Evolutionary conservation across 78 protist genomes (phyloP).

Genomic region (Dictyostelium firmibasis): DNA sequence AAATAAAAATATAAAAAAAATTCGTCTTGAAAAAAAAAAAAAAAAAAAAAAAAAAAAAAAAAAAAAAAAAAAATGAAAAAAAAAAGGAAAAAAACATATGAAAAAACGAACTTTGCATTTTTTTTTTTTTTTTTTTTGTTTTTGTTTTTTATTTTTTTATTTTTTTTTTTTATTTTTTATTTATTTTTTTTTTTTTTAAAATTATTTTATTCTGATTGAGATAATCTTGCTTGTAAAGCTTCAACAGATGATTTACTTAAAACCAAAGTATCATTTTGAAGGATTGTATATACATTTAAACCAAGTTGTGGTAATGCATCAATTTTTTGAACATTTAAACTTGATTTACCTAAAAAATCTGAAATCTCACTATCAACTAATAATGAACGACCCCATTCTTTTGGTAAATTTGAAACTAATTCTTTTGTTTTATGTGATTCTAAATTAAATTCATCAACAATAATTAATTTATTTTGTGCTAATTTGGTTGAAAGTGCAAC

Average conservation of each 20-base stretch:
- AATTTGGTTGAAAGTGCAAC: constrained; percentile 55
- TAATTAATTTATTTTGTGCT: constrained; percentile 47
- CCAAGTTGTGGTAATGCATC: constrained; percentile 45
- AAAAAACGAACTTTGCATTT: background rate
- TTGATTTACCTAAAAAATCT: background rate
- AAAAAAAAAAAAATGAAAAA: background rate
- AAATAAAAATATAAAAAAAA: no score
- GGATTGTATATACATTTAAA: constrained; percentile 54
- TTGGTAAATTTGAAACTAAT: constrained; percentile 12
- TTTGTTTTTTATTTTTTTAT: no score
- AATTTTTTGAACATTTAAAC: constrained; percentile 15
- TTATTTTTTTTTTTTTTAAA: background rate
- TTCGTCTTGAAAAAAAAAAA: background rate
- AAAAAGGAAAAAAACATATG: background rate
- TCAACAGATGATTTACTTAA: constrained; percentile 15
- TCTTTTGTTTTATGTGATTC: constrained; percentile 62
- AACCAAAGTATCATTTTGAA: constrained; percentile 54
- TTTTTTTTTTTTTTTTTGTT: no score
- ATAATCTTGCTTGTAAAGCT: constrained; percentile 10
- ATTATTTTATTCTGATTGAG: background rate
- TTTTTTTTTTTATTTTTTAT: background rate
- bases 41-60: no score
- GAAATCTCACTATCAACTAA: constrained; percentile 6
- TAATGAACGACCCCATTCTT: constrained; percentile 51
- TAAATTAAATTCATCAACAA: constrained; percentile 27